Evolutionary conservation across 106 monocot species (phyloP).

Genomic region (Iris macrosiphon): DNA sequence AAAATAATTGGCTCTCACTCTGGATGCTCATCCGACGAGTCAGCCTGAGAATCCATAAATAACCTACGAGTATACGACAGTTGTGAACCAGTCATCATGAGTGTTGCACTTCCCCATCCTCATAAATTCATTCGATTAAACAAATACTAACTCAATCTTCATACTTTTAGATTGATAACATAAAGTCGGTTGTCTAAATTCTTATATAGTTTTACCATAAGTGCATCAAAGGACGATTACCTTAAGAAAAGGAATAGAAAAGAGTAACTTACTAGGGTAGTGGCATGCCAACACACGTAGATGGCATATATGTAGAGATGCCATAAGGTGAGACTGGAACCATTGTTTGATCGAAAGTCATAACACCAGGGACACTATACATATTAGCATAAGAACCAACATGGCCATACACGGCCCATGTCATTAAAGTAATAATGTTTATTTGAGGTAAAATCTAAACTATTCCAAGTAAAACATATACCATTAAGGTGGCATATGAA

Average conservation of each 20-base stretch:
- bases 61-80: no score
- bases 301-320: slow-evolving; percentile 44
- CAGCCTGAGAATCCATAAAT: slow-evolving; percentile 22
- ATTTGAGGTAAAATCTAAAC: no score
- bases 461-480: no score
- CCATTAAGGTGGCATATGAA: no score
- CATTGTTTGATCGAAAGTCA: slow-evolving; percentile 31
- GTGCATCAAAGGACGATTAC: no score
- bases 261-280: slow-evolving; percentile 30
- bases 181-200: no score
- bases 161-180: no score
- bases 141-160: no score
- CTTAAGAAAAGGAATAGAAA: no score
- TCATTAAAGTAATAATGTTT: no score
- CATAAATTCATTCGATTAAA: slow-evolving; percentile 18
- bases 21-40: slow-evolving; percentile 4
- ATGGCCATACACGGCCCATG: slow-evolving; percentile 19
- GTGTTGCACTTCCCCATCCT: slow-evolving; percentile 30
- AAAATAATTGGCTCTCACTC: no score
- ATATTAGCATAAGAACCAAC: slow-evolving; percentile 21
- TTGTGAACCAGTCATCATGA: slow-evolving; percentile 17
- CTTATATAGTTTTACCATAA: no score
- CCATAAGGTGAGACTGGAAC: slow-evolving; percentile 29
- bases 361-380: slow-evolving; percentile 30
- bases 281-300: slow-evolving; percentile 40